Evolutionary conservation across 192 early-diverging fungal genomes (phyloP), one percentile per base, ranked within the genome.

Genomic region (Glomus cerebriforme): DNA sequence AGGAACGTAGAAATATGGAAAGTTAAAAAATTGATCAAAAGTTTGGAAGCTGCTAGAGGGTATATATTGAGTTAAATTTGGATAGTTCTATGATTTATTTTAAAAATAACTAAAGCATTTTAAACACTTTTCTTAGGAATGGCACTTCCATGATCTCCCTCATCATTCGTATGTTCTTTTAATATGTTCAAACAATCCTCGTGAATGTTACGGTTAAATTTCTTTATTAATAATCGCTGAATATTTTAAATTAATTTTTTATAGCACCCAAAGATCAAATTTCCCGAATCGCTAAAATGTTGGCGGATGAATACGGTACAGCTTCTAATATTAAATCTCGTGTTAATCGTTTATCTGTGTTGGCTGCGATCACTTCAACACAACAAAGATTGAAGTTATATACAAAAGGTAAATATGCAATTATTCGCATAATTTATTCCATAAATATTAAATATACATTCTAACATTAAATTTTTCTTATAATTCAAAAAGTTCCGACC

Each of bases 251-350:
- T 43, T 43, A 43, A 43, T 39, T 58, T 43, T 22, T 29, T 54
- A 58, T 77, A 86, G 86, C 92, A 60, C 96, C 97, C 73, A 92
- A 90, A 83, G 91, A 93, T 88, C 98, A 99, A 83, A 94, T 99
- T 80, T 90, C 96, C 2, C 92, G 89, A 80, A 91, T 92, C 17
- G 90, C 90, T 59, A 93, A 92, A 80, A 98, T 97, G 98, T 91
- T 98, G 87, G 94, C 96, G 37, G 96, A 95, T 83, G 98, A 99
- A 92, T 95, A 98, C 83, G 98, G 98, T 73, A 97, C 98, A 26
- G 98, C 98, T 19, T 97, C 96, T 80, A 99, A 99, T 92, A 99
- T 99, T 88, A 99, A 99, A 86, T 97, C 96, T 70, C 95, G 98
- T 75, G 98, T 99, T 39, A 99, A 99, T 89, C 90, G 97, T 72